Evolutionary conservation across 371 early-diverging fungal genomes (phyloP), one percentile per base, ranked within the genome.

Genomic region (Rhizopus delemar): DNA sequence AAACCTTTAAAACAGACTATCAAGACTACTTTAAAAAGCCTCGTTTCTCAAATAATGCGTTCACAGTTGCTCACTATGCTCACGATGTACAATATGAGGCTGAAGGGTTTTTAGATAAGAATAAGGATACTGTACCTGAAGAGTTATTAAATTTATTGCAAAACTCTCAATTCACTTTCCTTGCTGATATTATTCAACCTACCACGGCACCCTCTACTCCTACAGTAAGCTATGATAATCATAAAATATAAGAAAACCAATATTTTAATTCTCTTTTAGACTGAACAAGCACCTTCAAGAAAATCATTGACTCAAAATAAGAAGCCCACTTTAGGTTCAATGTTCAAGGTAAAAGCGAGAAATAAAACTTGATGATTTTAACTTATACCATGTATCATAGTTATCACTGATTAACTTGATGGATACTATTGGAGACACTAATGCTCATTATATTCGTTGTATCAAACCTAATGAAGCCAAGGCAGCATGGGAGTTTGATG

Each of bases 51-150:
- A 78, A 85, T 59, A 74, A 77, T 46, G 88, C 87, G 12, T 98
- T 98, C 68, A 87, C 88, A 22, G 75, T 98, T 49, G 82, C 84
- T 29, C 98, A 98, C 70, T 97, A 96, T 68, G 97, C 97, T 41
- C 90, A 92, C 60, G 85, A 89, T 61, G 97, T 97, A 31, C 83
- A 89, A 41, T 98, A 98, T 66, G 89, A 89, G 57, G 85, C 90
- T 35, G 94, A 95, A 29, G 95, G 93, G 8, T 99, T 99, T 80
- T 78, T 99, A 46, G 94, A 96, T 56, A 99, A 99, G 83, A 99
- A 99, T 81, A 95, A 93, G 77, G 99, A 99, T 77, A 93, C 97
- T 11, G 94, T 97, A 11, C 92, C 94, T 46, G 98, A 97, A 52
- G 97, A 98, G 69, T 81, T 91, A 48, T 64, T 93, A 58, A 82